These are phyloP conservation scores for Filobasidium floriforme DNA, from an alignment of 768 basidiomycete genomes.

Conservation along the genomic window DNA sequence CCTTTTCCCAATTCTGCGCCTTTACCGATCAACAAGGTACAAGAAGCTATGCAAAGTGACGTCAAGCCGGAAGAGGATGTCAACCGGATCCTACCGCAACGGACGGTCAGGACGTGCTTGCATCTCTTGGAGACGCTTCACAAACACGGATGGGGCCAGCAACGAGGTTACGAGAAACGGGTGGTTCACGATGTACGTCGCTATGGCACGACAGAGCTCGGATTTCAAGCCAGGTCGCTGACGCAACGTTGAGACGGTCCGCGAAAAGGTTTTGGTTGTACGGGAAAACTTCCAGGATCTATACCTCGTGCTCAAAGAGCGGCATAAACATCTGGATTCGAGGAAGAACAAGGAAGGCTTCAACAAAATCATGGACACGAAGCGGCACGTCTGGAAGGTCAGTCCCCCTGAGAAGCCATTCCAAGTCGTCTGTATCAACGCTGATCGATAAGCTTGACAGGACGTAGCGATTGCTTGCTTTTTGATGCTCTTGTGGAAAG, in stretches of 20 bases:
- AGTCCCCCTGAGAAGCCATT: conserved; percentile 6
- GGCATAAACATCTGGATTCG: conserved; percentile 61
- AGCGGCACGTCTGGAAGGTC: conserved; percentile 44
- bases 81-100: conserved; percentile 47
- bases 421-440: neutral
- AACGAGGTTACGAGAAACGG: conserved; percentile 77
- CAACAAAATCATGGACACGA: conserved; percentile 41
- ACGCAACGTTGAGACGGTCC: neutral
- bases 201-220: no score
- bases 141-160: conserved; percentile 78
- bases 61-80: neutral
- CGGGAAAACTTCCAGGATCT: conserved; percentile 80
- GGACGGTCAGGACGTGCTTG: conserved; percentile 73
- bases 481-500: conserved; percentile 83
- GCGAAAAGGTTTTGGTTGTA: conserved; percentile 53
- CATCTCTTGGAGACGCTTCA: conserved; percentile 73
- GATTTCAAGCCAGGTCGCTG: neutral
- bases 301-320: conserved; percentile 76
- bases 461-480: conserved; percentile 94
- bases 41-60: conserved; percentile 23
- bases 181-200: conserved; percentile 62
- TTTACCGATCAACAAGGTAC: conserved; percentile 22
- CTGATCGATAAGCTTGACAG: conserved; percentile 45
- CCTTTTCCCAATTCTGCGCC: conserved; percentile 8
- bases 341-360: conserved; percentile 27